These are phyloP conservation scores for Mentha longifolia DNA, from an alignment of 257 asterid genomes.

Conservation along the genomic window DNA sequence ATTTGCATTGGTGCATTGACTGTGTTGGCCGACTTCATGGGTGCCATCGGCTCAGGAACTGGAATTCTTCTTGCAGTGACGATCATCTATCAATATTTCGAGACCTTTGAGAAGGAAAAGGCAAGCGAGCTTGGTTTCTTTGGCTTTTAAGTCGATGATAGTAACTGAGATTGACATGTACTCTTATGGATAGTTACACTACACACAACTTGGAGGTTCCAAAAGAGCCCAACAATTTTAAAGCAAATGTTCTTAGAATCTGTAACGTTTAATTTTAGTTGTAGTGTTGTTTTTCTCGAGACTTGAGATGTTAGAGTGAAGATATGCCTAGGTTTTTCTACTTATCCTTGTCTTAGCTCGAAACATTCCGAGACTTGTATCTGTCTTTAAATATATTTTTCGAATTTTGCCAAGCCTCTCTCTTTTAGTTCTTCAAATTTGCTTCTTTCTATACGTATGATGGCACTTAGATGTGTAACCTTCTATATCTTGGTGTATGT, in stretches of 20 bases:
- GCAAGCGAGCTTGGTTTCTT: conserved; percentile 26
- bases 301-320: conserved; percentile 3
- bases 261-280: background rate
- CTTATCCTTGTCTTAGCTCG: conserved; percentile 8
- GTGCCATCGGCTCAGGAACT: conserved; percentile 18
- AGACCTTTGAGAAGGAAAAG: conserved; percentile 24
- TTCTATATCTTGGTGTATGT: no score
- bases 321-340: conserved; percentile 16
- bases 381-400: background rate
- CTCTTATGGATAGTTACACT: conserved; percentile 9
- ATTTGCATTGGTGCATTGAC: conserved; percentile 21
- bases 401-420: background rate
- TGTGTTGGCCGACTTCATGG: conserved; percentile 21
- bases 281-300: conserved; percentile 7
- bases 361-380: background rate
- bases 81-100: conserved; percentile 18
- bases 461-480: background rate
- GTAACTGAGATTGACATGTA: background rate
- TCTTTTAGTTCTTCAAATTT: background rate
- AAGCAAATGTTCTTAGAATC: conserved; percentile 4
- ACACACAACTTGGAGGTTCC: conserved; percentile 7
- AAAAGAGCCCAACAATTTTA: conserved; percentile 3
- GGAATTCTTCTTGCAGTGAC: conserved; percentile 25
- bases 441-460: background rate
- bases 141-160: background rate